These are phyloP conservation scores for Moesziomyces sp. DNA, from an alignment of 1,284 basidiomycete genomes.

Conservation along the genomic window DNA sequence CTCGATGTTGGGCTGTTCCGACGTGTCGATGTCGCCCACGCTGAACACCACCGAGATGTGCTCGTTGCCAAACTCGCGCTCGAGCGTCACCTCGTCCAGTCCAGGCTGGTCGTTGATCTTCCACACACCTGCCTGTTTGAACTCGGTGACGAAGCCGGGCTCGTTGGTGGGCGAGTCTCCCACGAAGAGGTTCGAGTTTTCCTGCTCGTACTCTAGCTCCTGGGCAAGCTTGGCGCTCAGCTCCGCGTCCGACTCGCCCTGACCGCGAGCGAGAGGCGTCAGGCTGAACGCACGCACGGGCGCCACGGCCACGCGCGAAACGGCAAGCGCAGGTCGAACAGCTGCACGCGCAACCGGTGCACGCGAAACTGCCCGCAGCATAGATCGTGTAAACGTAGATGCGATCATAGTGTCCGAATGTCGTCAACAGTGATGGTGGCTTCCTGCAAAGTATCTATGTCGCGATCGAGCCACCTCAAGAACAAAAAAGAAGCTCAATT, in stretches of 20 bases:
- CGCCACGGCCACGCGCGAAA: not conserved
- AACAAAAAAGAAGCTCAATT: too few relatives aligned
- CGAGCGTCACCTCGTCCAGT: slow-evolving; percentile 83
- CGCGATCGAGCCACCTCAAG: too few relatives aligned
- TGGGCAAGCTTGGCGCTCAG: slow-evolving; percentile 81
- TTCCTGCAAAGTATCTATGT: too few relatives aligned
- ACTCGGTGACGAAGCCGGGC: slow-evolving; percentile 82
- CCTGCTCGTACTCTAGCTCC: slow-evolving; percentile 86
- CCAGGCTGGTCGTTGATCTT: slow-evolving; percentile 80
- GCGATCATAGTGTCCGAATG: too few relatives aligned
- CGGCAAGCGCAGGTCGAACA: slow-evolving; percentile 7
- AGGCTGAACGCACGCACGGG: slow-evolving; percentile 17
- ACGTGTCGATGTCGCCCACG: slow-evolving; percentile 63
- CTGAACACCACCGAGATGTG: slow-evolving; percentile 68
- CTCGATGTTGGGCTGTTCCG: slow-evolving; percentile 49
- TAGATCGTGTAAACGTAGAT: too few relatives aligned
- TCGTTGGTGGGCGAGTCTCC: slow-evolving; percentile 65
- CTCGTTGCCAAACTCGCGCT: slow-evolving; percentile 90
- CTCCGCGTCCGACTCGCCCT: slow-evolving; percentile 75
- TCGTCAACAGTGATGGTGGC: too few relatives aligned
- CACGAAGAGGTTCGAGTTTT: slow-evolving; percentile 67
- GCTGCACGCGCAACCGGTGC: not conserved
- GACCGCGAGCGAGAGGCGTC: slow-evolving; percentile 10
- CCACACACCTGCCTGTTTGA: slow-evolving; percentile 81
- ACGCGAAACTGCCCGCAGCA: too few relatives aligned